Percentiles rank a stretch among this genome's conserved stretches.
phyloP scores from a whole-genome alignment of 2,329 filamentous ascomycete genomes.

The Westerdykella sp. region DNA sequence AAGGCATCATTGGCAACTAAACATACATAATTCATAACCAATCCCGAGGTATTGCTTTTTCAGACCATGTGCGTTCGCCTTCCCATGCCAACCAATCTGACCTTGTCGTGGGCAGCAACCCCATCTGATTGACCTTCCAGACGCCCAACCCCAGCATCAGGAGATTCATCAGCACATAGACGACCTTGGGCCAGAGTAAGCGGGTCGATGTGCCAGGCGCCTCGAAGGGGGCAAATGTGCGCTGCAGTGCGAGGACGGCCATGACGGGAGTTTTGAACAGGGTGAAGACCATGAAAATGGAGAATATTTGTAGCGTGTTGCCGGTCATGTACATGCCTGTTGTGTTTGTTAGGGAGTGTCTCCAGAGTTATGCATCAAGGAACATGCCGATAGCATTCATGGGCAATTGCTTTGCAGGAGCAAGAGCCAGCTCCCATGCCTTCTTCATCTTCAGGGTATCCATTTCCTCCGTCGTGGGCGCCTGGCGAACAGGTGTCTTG shows the following conservation, averaged over 20 bases:
- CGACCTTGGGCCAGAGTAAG: constrained; percentile 75
- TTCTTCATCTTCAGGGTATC: constrained; percentile 97
- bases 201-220: constrained; percentile 68
- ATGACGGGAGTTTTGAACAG: constrained; percentile 94
- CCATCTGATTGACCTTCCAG: constrained; percentile 98
- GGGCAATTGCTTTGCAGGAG: constrained; percentile 84
- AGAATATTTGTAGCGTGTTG: constrained; percentile 97
- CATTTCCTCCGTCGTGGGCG: constrained; percentile 75
- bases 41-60: constrained; percentile 31
- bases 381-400: constrained; percentile 86
- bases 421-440: constrained; percentile 94
- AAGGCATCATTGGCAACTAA: too few relatives aligned
- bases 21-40: constrained; percentile 20
- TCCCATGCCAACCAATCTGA: constrained; percentile 99
- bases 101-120: constrained; percentile 87
- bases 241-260: constrained; percentile 74
- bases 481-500: constrained; percentile 49
- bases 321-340: constrained; percentile 96
- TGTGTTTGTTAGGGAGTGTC: neutral
- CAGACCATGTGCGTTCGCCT: constrained; percentile 50
- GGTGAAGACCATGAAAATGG: constrained; percentile 99
- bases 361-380: neutral
- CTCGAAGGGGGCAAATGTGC: constrained; percentile 87
- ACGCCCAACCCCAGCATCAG: constrained; percentile 77
- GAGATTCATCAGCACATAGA: constrained; percentile 83